Evolutionary conservation across 352 stramenopile genomes (phyloP).

Genomic region (Hyaloperonospora arabidopsidis): DNA sequence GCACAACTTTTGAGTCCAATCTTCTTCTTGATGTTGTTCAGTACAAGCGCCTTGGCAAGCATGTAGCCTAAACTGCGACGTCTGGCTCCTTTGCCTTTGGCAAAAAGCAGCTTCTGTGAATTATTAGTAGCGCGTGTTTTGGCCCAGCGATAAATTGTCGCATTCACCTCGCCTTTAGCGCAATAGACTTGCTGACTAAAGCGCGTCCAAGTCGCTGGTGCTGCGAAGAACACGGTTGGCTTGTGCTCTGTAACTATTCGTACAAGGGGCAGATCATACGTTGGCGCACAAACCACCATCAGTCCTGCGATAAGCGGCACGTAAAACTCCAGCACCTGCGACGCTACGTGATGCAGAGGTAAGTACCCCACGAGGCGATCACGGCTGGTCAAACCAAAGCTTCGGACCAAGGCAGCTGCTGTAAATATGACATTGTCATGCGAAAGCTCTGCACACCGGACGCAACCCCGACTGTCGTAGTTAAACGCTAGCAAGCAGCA

Average conservation of each 20-base stretch:
- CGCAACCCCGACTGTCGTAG: conserved; percentile 42
- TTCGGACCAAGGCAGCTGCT: conserved; percentile 45
- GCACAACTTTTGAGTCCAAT: conserved; percentile 67
- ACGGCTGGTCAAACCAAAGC: conserved; percentile 39
- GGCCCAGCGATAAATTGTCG: conserved; percentile 65
- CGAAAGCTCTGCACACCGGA: conserved; percentile 53
- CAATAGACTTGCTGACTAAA: conserved; percentile 66
- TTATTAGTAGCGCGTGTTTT: conserved; percentile 74
- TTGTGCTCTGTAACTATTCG: conserved; percentile 45
- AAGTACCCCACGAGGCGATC: conserved; percentile 67
- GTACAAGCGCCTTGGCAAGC: conserved; percentile 67
- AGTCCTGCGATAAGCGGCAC: conserved; percentile 55
- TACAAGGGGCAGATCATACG: conserved; percentile 36
- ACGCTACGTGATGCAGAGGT: conserved; percentile 53
- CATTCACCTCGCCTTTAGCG: conserved; percentile 66
- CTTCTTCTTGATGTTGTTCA: conserved; percentile 74
- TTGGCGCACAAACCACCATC: conserved; percentile 52
- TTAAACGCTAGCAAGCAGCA: conserved; percentile 56
- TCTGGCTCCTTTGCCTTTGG: conserved; percentile 24
- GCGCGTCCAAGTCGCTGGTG: conserved; percentile 58
- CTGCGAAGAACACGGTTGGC: conserved; percentile 74
- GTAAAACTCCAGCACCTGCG: conserved; percentile 71
- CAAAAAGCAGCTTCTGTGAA: conserved; percentile 67
- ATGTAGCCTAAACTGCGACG: conserved; percentile 67
- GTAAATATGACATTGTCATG: conserved; percentile 84